Evolutionary conservation across 2,329 filamentous ascomycete species (phyloP).

Genomic region (Ascochyta clinopodiicola): DNA sequence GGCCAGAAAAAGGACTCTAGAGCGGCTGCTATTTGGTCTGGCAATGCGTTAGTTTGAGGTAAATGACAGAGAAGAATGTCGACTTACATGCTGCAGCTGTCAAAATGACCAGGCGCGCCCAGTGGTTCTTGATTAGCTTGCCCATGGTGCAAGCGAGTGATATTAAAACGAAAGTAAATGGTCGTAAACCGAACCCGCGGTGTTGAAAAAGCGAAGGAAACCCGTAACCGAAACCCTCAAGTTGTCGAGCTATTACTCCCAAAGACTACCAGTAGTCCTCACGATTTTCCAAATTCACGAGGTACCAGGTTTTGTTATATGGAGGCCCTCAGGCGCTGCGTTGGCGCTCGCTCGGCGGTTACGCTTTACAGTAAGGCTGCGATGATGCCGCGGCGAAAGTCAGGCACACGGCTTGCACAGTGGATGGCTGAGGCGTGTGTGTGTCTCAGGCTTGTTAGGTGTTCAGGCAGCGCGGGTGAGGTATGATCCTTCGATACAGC

Average conservation of each 20-base stretch:
- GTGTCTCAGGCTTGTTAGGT: conserved; percentile 44
- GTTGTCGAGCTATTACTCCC: conserved; percentile 16
- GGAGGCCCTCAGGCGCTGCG: conserved; percentile 31
- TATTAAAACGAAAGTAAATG: conserved; percentile 39
- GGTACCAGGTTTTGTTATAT: conserved; percentile 45
- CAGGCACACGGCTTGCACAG: conserved; percentile 31
- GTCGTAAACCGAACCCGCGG: conserved; percentile 40
- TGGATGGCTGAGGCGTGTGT: conserved; percentile 41
- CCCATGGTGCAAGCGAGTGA: conserved; percentile 69
- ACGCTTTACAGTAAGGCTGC: conserved; percentile 24
- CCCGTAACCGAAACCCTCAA: conserved; percentile 7
- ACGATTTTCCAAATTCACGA: conserved; percentile 14
- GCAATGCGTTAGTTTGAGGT: conserved; percentile 6
- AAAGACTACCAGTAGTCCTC: conserved; percentile 49
- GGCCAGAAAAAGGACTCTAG: conserved; percentile 96
- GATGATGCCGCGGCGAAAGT: conserved; percentile 17
- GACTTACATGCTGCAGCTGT: conserved; percentile 77
- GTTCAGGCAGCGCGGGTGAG: conserved; percentile 34
- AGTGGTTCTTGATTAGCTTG: conserved; percentile 99
- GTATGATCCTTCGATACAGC: conserved; percentile 37
- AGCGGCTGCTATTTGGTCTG: conserved; percentile 85
- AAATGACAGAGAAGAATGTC: neutral
- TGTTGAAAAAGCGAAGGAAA: conserved; percentile 17
- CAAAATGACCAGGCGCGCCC: conserved; percentile 91
- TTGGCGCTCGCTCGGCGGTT: conserved; percentile 21